Conservation (phyloP, 2,329 filamentous ascomycete species). For the Trichophyton verrucosum region DNA sequence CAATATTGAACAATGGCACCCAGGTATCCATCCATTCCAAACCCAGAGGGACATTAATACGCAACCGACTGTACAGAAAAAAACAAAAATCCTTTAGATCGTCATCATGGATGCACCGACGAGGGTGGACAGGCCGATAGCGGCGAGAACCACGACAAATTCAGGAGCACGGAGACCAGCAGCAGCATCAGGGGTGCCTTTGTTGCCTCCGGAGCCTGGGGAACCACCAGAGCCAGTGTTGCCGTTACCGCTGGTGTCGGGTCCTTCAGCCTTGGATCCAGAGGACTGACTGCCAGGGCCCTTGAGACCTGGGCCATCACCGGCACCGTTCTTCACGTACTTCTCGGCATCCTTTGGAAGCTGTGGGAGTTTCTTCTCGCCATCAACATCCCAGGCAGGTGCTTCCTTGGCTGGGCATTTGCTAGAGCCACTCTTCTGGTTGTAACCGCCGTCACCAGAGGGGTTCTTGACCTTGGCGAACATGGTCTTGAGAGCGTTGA, state of each 20-base stretch:
- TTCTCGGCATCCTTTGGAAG: slow-evolving; percentile 44
- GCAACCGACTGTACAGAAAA: not conserved
- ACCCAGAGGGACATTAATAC: not conserved
- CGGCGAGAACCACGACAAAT: slow-evolving; percentile 37
- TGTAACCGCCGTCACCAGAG: slow-evolving; percentile 47
- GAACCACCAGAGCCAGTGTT: slow-evolving; percentile 10
- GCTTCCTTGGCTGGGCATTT: slow-evolving; percentile 42
- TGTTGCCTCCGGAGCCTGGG: slow-evolving; percentile 14
- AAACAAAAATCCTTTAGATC: slow-evolving; percentile 2
- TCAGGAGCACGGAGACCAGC: slow-evolving; percentile 33
- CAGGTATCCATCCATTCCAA: not conserved
- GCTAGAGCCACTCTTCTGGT: slow-evolving; percentile 40
- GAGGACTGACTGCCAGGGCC: slow-evolving; percentile 45
- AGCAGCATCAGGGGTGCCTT: slow-evolving; percentile 32
- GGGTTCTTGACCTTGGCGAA: slow-evolving; percentile 41
- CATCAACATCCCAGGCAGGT: slow-evolving; percentile 46
- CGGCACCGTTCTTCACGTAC: slow-evolving; percentile 48
- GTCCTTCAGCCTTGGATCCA: slow-evolving; percentile 38
- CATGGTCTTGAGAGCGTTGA: slow-evolving; percentile 42
- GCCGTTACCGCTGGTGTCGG: slow-evolving; percentile 31
- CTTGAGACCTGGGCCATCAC: slow-evolving; percentile 43
- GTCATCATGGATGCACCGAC: slow-evolving; percentile 37
- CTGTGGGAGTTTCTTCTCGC: slow-evolving; percentile 40
- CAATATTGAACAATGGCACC: not conserved
- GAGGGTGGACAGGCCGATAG: slow-evolving; percentile 41